phyloP scores from a whole-genome alignment of 345 rosid species.

The Leavenworthia alabamica region DNA sequence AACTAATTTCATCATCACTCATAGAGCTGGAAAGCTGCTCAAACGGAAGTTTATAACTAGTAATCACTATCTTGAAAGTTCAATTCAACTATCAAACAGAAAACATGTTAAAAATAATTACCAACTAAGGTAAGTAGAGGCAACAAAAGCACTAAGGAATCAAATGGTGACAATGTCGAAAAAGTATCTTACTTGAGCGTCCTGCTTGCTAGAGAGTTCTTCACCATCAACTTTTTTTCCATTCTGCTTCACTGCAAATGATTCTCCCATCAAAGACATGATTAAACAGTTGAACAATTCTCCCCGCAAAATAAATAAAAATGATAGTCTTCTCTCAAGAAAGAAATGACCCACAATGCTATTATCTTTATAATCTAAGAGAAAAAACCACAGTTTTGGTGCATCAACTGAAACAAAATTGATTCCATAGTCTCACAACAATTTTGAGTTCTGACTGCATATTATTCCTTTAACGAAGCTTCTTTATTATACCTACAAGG shows the following conservation, averaged over 20 bases:
- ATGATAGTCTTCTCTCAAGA: background rate
- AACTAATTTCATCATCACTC: background rate
- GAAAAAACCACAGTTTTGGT: background rate
- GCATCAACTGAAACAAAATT: background rate
- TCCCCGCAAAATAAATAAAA: background rate
- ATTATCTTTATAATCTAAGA: background rate
- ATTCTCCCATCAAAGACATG: background rate
- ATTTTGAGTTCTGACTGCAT: too few species aligned
- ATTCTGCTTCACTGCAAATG: conserved; percentile 35
- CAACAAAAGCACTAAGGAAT: background rate
- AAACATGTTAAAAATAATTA: background rate
- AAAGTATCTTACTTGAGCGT: conserved; percentile 31
- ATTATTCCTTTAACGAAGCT: too few species aligned
- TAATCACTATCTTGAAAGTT: background rate
- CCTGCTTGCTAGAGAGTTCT: conserved; percentile 30
- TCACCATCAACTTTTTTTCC: conserved; percentile 25
- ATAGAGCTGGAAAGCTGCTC: background rate
- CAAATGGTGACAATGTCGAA: background rate
- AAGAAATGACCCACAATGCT: background rate
- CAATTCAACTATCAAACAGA: background rate
- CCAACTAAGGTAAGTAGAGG: background rate
- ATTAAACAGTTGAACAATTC: background rate
- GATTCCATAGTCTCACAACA: too few species aligned
- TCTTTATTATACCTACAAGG: conserved; percentile 30
- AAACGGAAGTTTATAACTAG: background rate